phyloP scores from a whole-genome alignment of 495 filamentous ascomycete genomes.

The Daldinia caldariorum region DNA sequence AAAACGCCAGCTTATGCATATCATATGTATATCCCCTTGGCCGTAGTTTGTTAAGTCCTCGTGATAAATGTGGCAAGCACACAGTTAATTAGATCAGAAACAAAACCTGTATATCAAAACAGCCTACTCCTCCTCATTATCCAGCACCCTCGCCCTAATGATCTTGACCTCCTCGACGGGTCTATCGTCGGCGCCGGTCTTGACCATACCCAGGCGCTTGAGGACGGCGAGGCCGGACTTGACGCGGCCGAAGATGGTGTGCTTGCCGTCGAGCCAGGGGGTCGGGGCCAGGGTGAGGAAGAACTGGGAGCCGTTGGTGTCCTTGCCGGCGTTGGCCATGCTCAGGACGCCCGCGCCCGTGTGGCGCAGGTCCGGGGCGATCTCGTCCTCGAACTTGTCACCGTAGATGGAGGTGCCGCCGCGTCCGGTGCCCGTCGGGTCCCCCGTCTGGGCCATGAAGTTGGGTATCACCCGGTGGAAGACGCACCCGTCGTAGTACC shows the following conservation, averaged over 20 bases:
- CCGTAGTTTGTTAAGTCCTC: neutral
- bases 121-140: constrained; percentile 51
- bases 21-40: neutral
- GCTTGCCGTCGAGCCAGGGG: constrained; percentile 96
- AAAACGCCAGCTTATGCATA: constrained; percentile 31
- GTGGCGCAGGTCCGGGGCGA: constrained; percentile 78
- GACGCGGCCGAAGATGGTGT: constrained; percentile 96
- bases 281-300: constrained; percentile 96
- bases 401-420: constrained; percentile 92
- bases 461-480: constrained; percentile 96
- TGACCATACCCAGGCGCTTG: constrained; percentile 89
- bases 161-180: constrained; percentile 88
- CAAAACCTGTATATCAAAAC: neutral
- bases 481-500: constrained; percentile 85
- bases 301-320: constrained; percentile 89
- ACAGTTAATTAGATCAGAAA: neutral
- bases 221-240: constrained; percentile 85
- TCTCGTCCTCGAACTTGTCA: constrained; percentile 95
- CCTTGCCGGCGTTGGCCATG: constrained; percentile 95
- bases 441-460: constrained; percentile 98
- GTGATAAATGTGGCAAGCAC: neutral
- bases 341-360: constrained; percentile 92
- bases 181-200: constrained; percentile 81
- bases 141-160: constrained; percentile 71
- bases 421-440: constrained; percentile 94